These are phyloP conservation scores for Lavandula angustifolia DNA, from an alignment of 257 asterid species.

Conservation along the genomic window DNA sequence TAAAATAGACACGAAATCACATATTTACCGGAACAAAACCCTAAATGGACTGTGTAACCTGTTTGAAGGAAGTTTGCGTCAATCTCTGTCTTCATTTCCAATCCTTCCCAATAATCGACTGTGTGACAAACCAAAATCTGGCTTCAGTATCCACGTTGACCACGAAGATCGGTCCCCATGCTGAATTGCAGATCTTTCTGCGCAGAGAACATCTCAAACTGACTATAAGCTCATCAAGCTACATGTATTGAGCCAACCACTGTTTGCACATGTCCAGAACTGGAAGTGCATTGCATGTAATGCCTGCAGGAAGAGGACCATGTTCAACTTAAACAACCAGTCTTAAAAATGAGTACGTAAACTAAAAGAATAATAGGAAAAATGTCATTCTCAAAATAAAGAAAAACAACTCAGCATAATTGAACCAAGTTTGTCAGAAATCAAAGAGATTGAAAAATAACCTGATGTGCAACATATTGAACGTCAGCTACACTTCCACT, in stretches of 20 bases:
- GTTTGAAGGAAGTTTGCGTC: neutral
- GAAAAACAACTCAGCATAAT: neutral
- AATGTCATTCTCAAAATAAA: neutral
- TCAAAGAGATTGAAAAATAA: conserved; percentile 35
- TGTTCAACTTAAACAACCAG: neutral
- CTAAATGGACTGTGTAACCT: neutral
- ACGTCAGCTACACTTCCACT: conserved; percentile 99
- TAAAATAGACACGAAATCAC: neutral
- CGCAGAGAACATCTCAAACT: conserved; percentile 32
- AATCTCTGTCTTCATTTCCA: conserved; percentile 13
- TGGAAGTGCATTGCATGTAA: conserved; percentile 96
- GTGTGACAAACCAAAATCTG: conserved; percentile 14
- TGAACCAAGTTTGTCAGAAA: conserved; percentile 13
- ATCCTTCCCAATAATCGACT: conserved; percentile 15
- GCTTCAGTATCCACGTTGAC: conserved; percentile 21
- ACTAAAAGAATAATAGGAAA: neutral
- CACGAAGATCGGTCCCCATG: conserved; percentile 17
- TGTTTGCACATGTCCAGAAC: conserved; percentile 99
- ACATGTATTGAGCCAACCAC: conserved; percentile 96
- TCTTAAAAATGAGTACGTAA: neutral
- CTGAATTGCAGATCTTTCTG: conserved; percentile 6
- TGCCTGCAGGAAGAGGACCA: conserved; percentile 57
- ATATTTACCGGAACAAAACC: neutral
- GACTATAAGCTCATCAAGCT: conserved; percentile 32
- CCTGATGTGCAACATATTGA: conserved; percentile 99